Conservation (phyloP, 1,284 basidiomycete species). For the Chalciporus sp. region DNA sequence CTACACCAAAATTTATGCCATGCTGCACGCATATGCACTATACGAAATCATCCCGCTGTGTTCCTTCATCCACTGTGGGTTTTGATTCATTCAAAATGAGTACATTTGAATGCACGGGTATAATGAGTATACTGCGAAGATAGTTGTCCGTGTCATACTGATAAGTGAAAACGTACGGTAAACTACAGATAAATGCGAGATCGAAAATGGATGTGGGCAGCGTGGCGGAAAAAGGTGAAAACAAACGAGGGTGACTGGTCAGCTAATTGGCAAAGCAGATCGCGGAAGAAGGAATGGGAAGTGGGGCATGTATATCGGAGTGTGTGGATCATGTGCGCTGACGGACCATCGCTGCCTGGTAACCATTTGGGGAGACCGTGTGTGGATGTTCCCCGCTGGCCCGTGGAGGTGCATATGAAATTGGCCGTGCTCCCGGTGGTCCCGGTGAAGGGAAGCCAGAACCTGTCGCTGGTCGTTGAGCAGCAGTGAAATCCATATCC, state of each 20-base stretch:
- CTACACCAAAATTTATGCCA: slow-evolving; percentile 34
- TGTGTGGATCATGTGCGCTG: slow-evolving; percentile 46
- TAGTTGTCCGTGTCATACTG: slow-evolving; percentile 46
- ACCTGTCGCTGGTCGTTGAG: slow-evolving; percentile 45
- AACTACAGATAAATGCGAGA: slow-evolving; percentile 45
- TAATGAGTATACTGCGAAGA: slow-evolving; percentile 50
- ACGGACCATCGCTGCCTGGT: slow-evolving; percentile 49
- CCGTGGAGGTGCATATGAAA: slow-evolving; percentile 55
- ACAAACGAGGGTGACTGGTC: slow-evolving; percentile 28
- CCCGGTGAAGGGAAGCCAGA: slow-evolving; percentile 44
- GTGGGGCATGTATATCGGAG: slow-evolving; percentile 1
- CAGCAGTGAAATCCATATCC: slow-evolving; percentile 52
- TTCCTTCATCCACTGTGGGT: slow-evolving; percentile 9
- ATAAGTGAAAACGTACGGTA: slow-evolving; percentile 42
- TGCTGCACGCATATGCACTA: slow-evolving; percentile 25
- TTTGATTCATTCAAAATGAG: slow-evolving; percentile 41
- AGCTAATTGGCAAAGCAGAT: slow-evolving; percentile 32
- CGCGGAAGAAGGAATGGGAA: slow-evolving; percentile 18
- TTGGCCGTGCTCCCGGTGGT: slow-evolving; percentile 52
- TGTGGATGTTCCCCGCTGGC: slow-evolving; percentile 48
- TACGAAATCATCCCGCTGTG: background rate
- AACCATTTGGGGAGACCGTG: slow-evolving; percentile 48
- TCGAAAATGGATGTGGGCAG: slow-evolving; percentile 30
- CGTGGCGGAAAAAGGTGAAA: slow-evolving; percentile 6
- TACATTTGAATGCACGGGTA: slow-evolving; percentile 46